Percentiles rank a stretch among this genome's conserved stretches.
Evolutionary conservation across 1,284 basidiomycete species (phyloP).

Genomic region (Ustilago nuda): DNA sequence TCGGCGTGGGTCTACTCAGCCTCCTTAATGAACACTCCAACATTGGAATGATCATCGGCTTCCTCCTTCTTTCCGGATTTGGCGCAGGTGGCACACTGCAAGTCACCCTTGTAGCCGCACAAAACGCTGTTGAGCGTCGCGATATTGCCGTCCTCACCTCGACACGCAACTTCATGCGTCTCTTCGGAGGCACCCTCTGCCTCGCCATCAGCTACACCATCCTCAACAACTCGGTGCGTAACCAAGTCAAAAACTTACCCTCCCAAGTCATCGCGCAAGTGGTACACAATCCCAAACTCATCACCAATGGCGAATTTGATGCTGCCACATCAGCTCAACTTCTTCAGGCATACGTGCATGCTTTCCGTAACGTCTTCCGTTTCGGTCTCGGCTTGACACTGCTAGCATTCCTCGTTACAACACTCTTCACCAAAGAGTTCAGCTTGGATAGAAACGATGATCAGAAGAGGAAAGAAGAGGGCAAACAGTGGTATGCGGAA

Average conservation of each 20-base stretch:
- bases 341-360: constrained; percentile 74
- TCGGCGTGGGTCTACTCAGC: constrained; percentile 75
- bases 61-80: constrained; percentile 76
- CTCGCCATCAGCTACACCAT: constrained; percentile 75
- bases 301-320: constrained; percentile 26
- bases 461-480: constrained; percentile 71
- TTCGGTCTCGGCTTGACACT: constrained; percentile 48
- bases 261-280: constrained; percentile 23
- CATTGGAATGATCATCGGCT: constrained; percentile 75
- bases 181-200: constrained; percentile 76
- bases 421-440: constrained; percentile 74
- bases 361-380: constrained; percentile 75
- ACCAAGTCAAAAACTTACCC: constrained; percentile 15
- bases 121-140: constrained; percentile 76
- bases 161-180: constrained; percentile 77
- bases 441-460: constrained; percentile 76
- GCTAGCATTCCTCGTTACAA: constrained; percentile 64
- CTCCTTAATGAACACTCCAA: constrained; percentile 74
- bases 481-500: constrained; percentile 58
- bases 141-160: constrained; percentile 81
- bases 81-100: constrained; percentile 75
- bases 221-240: constrained; percentile 53
- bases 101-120: constrained; percentile 74
- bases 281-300: constrained; percentile 45
- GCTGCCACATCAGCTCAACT: constrained; percentile 66